Percentiles rank a stretch among this genome's conserved stretches.
Evolutionary conservation across 257 asterid genomes (phyloP).

Genomic region (Linaria vulgaris): DNA sequence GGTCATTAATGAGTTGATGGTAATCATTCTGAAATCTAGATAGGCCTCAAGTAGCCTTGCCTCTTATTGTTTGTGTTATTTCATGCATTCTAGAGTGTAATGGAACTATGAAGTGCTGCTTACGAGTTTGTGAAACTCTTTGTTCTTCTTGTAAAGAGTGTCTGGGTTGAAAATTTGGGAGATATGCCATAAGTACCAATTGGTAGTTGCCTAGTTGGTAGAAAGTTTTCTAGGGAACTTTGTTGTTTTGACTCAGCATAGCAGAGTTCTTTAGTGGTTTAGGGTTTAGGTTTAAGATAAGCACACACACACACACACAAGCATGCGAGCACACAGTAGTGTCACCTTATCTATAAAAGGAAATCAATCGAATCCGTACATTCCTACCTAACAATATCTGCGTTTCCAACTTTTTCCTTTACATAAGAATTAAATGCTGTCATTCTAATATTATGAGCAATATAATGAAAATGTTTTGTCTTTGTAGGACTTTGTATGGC

Average conservation of each 20-base stretch:
- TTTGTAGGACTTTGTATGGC: conserved; percentile 64
- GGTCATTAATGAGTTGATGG: neutral
- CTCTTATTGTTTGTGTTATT: neutral
- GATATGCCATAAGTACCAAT: neutral
- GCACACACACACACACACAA: too few relatives aligned
- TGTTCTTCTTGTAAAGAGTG: neutral
- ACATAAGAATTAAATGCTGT: conserved; percentile 11
- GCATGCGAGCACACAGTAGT: too few relatives aligned
- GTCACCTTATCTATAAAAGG: too few relatives aligned
- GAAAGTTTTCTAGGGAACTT: too few relatives aligned
- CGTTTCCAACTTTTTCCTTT: too few relatives aligned
- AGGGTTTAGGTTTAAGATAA: too few relatives aligned
- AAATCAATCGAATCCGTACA: too few relatives aligned
- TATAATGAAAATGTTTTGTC: conserved; percentile 11
- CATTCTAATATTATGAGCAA: conserved; percentile 10
- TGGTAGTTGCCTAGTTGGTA: too few relatives aligned
- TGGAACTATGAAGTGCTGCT: neutral
- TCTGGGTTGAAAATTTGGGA: neutral
- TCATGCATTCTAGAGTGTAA: neutral
- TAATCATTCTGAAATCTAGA: neutral
- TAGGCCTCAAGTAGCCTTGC: neutral
- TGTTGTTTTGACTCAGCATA: too few relatives aligned
- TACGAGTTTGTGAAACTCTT: neutral
- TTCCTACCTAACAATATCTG: too few relatives aligned
- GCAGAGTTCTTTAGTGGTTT: too few relatives aligned